These are phyloP conservation scores for Canavalia ensiformis DNA, from an alignment of 306 rosid genomes.

Conservation along the genomic window DNA sequence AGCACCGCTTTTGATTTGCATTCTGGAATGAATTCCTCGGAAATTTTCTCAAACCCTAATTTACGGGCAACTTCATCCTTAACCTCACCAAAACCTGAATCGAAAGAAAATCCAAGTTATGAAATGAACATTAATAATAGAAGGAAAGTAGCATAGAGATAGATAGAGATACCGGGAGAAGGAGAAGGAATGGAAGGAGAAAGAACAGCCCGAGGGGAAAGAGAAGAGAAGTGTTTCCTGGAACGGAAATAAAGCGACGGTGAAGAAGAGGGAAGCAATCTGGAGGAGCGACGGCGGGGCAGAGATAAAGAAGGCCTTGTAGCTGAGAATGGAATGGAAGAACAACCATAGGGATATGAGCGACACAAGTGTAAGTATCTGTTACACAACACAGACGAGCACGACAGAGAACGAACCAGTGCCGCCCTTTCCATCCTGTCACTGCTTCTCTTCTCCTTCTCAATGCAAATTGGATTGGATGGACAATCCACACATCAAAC, in stretches of 20 bases:
- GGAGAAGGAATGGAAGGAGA: conserved; percentile 61
- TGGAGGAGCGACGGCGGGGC: conserved; percentile 59
- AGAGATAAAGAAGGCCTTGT: conserved; percentile 44
- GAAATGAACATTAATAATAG: neutral
- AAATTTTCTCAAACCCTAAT: conserved; percentile 83
- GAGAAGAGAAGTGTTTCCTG: conserved; percentile 63
- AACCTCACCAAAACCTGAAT: conserved; percentile 60
- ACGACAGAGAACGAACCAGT: conserved; percentile 73
- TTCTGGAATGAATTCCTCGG: conserved; percentile 84
- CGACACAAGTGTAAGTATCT: conserved; percentile 56
- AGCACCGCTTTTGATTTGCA: conserved; percentile 93
- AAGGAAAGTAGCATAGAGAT: neutral
- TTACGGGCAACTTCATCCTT: conserved; percentile 71
- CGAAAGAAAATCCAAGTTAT: neutral
- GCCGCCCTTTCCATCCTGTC: conserved; percentile 75
- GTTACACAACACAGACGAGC: conserved; percentile 60
- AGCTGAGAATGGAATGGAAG: conserved; percentile 33
- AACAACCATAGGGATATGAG: neutral
- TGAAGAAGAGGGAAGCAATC: conserved; percentile 49
- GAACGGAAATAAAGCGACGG: conserved; percentile 34
- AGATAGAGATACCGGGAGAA: conserved; percentile 59
- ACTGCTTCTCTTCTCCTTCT: neutral
- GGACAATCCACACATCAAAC: neutral
- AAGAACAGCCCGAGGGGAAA: conserved; percentile 73
- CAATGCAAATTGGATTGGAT: neutral